These are phyloP conservation scores for Ophiostoma perfectum DNA, from an alignment of 2,329 filamentous ascomycete species.

Conservation along the genomic window DNA sequence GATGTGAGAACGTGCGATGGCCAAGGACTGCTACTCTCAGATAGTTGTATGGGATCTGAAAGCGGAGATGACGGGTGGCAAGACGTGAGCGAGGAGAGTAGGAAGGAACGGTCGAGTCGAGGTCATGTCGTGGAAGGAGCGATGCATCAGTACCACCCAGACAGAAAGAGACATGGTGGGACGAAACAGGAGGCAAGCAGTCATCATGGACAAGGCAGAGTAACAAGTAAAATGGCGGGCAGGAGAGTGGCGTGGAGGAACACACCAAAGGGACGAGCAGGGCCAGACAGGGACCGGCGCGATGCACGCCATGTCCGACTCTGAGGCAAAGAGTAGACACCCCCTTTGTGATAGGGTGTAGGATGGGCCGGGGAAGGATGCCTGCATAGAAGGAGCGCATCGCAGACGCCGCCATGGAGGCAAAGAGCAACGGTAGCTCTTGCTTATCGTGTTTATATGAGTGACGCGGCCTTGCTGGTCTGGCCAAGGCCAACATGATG, in stretches of 20 bases:
- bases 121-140: not conserved
- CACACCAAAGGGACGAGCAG: not conserved
- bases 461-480: not conserved
- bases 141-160: not conserved
- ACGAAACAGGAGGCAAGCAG: too few species aligned
- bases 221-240: not conserved
- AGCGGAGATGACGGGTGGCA: not conserved
- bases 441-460: not conserved
- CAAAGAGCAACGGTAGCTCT: not conserved
- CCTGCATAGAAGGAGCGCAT: not conserved
- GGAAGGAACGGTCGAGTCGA: not conserved
- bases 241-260: not conserved
- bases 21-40: not conserved
- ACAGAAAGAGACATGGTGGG: not conserved
- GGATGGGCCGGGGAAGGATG: not conserved
- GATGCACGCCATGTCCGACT: too few species aligned
- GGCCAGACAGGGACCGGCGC: not conserved
- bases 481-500: not conserved
- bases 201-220: not conserved
- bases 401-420: not conserved
- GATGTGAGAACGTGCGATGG: not conserved
- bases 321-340: too few species aligned
- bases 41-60: not conserved
- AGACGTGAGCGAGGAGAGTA: not conserved
- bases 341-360: too few species aligned